phyloP scores from a whole-genome alignment of 768 basidiomycete species.

The Leucosporidium yakuticum region DNA sequence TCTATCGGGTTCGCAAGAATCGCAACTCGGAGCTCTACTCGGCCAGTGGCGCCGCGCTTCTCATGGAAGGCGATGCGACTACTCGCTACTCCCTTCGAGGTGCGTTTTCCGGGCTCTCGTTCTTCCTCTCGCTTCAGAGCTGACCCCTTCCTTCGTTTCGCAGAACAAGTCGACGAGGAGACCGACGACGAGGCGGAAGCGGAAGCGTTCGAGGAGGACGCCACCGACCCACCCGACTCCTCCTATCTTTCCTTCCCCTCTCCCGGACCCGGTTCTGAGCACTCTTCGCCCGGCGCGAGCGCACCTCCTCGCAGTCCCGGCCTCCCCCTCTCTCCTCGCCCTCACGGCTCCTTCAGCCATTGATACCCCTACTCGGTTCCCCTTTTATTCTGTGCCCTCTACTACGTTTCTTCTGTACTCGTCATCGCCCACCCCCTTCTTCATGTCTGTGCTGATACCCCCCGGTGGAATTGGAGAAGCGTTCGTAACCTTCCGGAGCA shows the following conservation, averaged over 20 bases:
- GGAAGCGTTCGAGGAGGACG: no score
- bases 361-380: no score
- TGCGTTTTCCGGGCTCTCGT: neutral
- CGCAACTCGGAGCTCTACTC: constrained; percentile 35
- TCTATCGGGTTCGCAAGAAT: neutral
- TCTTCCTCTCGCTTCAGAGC: neutral
- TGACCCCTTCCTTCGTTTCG: neutral
- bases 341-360: no score
- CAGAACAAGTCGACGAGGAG: no score
- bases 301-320: no score
- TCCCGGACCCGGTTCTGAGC: no score
- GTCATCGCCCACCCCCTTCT: neutral
- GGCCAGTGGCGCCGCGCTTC: constrained; percentile 30
- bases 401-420: neutral
- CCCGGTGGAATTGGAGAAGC: no score
- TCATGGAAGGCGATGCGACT: constrained; percentile 24
- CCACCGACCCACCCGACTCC: no score
- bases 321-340: no score
- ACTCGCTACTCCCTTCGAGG: neutral
- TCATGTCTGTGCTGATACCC: neutral
- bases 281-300: no score
- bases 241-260: no score
- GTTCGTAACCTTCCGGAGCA: neutral
- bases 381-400: neutral
- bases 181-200: no score